Conservation (phyloP, 768 basidiomycete genomes). For the Galerina sulciceps region DNA sequence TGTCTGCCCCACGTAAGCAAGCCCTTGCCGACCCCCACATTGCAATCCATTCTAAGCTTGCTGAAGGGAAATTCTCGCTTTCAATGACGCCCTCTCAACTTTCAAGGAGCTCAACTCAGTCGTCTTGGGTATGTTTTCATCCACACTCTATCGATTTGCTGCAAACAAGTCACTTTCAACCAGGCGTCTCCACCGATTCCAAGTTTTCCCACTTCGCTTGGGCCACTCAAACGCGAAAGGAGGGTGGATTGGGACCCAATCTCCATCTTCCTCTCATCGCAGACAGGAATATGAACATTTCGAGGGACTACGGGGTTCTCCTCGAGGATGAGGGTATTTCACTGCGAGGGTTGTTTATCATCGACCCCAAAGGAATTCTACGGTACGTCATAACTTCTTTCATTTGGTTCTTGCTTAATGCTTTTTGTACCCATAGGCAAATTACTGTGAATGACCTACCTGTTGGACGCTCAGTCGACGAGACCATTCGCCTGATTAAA, state of each 20-base stretch:
- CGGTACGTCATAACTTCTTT: neutral
- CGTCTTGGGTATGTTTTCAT: slow-evolving; percentile 65
- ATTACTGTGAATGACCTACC: slow-evolving; percentile 92
- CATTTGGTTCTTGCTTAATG: neutral
- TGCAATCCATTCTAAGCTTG: neutral
- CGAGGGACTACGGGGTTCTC: slow-evolving; percentile 86
- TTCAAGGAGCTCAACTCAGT: slow-evolving; percentile 76
- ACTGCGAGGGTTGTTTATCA: slow-evolving; percentile 85
- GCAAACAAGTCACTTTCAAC: neutral
- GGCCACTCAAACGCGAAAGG: slow-evolving; percentile 79
- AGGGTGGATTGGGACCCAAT: slow-evolving; percentile 90
- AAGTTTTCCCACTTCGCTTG: slow-evolving; percentile 88
- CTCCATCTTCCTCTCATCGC: slow-evolving; percentile 84
- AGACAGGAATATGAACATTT: slow-evolving; percentile 78
- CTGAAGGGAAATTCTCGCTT: slow-evolving; percentile 82
- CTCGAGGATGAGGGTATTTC: slow-evolving; percentile 89
- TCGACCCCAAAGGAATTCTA: slow-evolving; percentile 81
- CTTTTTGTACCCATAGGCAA: slow-evolving; percentile 37
- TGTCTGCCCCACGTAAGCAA: slow-evolving; percentile 79
- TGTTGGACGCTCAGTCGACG: slow-evolving; percentile 94
- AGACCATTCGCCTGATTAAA: slow-evolving; percentile 88
- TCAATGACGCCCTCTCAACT: slow-evolving; percentile 82
- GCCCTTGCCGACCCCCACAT: neutral
- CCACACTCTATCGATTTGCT: neutral
- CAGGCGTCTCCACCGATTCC: slow-evolving; percentile 80